A percentile compares a stretch with the other conserved stretches of the same genome.
These are phyloP conservation scores for Cordyceps cicadae DNA, from an alignment of 2,329 filamentous ascomycete species.

Conservation along the genomic window DNA sequence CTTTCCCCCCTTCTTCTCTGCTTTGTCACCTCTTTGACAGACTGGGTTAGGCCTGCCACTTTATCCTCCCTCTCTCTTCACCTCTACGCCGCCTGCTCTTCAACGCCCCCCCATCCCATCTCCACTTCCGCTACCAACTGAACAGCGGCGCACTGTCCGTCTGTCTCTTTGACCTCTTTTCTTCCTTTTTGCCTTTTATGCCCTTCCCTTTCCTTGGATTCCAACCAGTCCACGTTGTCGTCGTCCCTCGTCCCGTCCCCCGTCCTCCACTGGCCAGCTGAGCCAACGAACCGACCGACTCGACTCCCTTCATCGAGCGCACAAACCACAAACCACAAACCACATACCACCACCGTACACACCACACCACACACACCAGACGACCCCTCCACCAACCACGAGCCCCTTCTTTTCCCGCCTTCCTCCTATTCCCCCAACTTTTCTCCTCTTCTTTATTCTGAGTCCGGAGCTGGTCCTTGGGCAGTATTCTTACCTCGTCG, in stretches of 20 bases:
- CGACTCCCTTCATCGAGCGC: too few species aligned
- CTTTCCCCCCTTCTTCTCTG: neutral
- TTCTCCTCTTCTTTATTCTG: neutral
- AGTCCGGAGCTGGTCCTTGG: conserved; percentile 5
- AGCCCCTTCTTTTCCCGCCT: conserved; percentile 8
- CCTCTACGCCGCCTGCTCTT: neutral
- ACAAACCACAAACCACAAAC: too few species aligned
- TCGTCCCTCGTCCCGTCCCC: neutral
- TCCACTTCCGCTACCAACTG: neutral
- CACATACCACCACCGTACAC: too few species aligned
- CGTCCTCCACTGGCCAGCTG: neutral
- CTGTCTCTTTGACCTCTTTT: conserved; percentile 2
- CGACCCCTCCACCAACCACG: conserved; percentile 5
- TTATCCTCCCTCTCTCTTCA: neutral
- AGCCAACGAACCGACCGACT: neutral
- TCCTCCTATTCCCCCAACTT: neutral
- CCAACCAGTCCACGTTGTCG: neutral
- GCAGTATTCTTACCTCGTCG: neutral
- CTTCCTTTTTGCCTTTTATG: neutral
- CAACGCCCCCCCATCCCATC: neutral
- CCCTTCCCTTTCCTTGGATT: neutral
- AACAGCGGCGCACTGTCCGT: neutral
- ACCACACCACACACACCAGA: neutral
- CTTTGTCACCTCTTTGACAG: neutral
- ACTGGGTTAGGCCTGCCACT: neutral